A percentile compares a stretch with the other conserved stretches of the same genome.
Evolutionary conservation across 192 early-diverging fungal species (phyloP).

Genomic region (Podila clonocystis): DNA sequence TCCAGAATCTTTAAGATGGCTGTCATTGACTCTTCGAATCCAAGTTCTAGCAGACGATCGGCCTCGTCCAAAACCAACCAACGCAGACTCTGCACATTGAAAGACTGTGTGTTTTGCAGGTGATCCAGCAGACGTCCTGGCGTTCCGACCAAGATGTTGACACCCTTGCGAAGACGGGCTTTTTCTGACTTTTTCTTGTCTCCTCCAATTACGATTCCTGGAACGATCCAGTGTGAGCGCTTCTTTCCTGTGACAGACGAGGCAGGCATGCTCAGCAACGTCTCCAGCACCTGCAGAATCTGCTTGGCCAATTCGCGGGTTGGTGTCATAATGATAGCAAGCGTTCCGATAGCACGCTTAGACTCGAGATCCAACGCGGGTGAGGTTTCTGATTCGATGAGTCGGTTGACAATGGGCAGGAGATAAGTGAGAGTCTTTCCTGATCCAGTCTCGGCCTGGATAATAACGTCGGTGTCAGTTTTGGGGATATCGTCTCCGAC

Average conservation of each 20-base stretch:
- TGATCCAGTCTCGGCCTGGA: slow-evolving; percentile 97
- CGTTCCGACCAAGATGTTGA: slow-evolving; percentile 91
- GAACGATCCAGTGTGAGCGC: slow-evolving; percentile 81
- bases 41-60: slow-evolving; percentile 94
- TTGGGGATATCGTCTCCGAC: slow-evolving; percentile 49
- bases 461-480: slow-evolving; percentile 79
- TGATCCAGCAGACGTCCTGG: slow-evolving; percentile 96
- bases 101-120: slow-evolving; percentile 84
- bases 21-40: slow-evolving; percentile 84
- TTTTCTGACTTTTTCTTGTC: slow-evolving; percentile 87
- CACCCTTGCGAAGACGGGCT: slow-evolving; percentile 84
- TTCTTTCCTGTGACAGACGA: slow-evolving; percentile 53
- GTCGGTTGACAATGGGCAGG: slow-evolving; percentile 89
- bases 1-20: slow-evolving; percentile 74
- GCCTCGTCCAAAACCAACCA: slow-evolving; percentile 99
- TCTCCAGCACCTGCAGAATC: slow-evolving; percentile 81
- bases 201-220: slow-evolving; percentile 85
- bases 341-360: slow-evolving; percentile 81
- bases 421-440: slow-evolving; percentile 98
- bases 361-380: slow-evolving; percentile 48
- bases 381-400: slow-evolving; percentile 69
- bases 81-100: slow-evolving; percentile 83
- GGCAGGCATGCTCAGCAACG: slow-evolving; percentile 69
- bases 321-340: slow-evolving; percentile 94
- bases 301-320: slow-evolving; percentile 99